A percentile compares a stretch with the other conserved stretches of the same genome.
Evolutionary conservation across 257 asterid genomes (phyloP).

Genomic region (Asclepias syriaca): DNA sequence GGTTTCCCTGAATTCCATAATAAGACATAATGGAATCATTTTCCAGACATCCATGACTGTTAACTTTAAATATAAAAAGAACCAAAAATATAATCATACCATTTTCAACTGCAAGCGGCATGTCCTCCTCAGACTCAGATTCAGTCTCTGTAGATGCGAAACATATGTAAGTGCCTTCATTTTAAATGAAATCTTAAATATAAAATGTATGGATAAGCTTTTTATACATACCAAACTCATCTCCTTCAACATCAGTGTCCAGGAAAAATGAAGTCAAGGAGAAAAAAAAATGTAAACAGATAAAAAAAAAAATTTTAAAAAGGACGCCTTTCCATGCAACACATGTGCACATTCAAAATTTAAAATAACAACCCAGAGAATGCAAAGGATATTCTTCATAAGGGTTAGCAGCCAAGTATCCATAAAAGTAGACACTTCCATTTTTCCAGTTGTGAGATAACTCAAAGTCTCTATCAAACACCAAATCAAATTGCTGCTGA

Average conservation of each 20-base stretch:
- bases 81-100: conserved; percentile 30
- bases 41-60: too few species aligned
- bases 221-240: conserved; percentile 38
- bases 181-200: not conserved
- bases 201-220: not conserved
- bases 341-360: not conserved
- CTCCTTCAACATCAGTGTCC: conserved; percentile 29
- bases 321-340: not conserved
- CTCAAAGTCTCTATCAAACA: conserved; percentile 53
- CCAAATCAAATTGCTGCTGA: conserved; percentile 67
- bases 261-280: conserved; percentile 47
- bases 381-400: conserved; percentile 61
- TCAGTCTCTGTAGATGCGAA: conserved; percentile 38
- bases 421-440: conserved; percentile 71
- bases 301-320: not conserved
- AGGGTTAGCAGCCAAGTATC: conserved; percentile 53
- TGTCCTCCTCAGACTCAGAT: conserved; percentile 46
- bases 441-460: conserved; percentile 68
- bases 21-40: not conserved
- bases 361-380: not conserved
- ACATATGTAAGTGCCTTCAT: not conserved
- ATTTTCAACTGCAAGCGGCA: conserved; percentile 30
- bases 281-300: conserved; percentile 1
- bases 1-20: conserved; percentile 34
- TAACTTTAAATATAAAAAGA: not conserved